Conservation (phyloP, 1,284 basidiomycete genomes). For the Rugosomyces carneus region DNA sequence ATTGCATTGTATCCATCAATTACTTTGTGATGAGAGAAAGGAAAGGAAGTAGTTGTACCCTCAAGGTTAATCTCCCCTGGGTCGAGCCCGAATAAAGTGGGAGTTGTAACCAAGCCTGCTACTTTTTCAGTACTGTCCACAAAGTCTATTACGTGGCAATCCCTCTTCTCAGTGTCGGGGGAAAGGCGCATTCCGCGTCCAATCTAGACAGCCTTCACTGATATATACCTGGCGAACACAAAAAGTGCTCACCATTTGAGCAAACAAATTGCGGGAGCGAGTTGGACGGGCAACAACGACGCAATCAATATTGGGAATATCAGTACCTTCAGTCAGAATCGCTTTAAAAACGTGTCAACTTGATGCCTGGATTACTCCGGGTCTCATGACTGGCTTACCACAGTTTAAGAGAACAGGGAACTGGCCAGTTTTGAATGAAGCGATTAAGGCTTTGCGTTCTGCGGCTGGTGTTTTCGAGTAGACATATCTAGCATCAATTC, state of each 20-base stretch:
- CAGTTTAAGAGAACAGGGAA: slow-evolving; percentile 93
- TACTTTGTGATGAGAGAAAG: not conserved
- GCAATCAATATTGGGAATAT: slow-evolving; percentile 91
- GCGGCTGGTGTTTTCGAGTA: slow-evolving; percentile 63
- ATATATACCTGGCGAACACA: not conserved
- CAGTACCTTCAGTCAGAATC: slow-evolving; percentile 88
- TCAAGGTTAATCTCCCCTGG: slow-evolving; percentile 60
- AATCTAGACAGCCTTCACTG: slow-evolving; percentile 45
- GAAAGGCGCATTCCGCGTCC: slow-evolving; percentile 89
- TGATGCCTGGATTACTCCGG: not conserved
- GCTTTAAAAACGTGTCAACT: slow-evolving; percentile 38
- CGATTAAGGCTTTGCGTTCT: slow-evolving; percentile 64
- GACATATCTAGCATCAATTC: slow-evolving; percentile 84
- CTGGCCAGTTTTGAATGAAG: slow-evolving; percentile 62
- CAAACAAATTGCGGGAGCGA: slow-evolving; percentile 81
- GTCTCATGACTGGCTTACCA: slow-evolving; percentile 43
- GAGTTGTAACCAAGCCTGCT: slow-evolving; percentile 71
- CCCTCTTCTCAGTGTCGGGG: slow-evolving; percentile 72
- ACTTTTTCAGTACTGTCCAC: slow-evolving; percentile 76
- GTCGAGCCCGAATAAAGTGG: slow-evolving; percentile 84
- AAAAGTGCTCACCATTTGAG: slow-evolving; percentile 76
- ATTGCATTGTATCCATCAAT: not conserved
- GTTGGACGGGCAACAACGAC: slow-evolving; percentile 85
- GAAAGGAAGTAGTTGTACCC: slow-evolving; percentile 43
- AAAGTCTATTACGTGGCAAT: slow-evolving; percentile 91